phyloP scores from a whole-genome alignment of 768 basidiomycete species.

The Pulveroboletus sp. region DNA sequence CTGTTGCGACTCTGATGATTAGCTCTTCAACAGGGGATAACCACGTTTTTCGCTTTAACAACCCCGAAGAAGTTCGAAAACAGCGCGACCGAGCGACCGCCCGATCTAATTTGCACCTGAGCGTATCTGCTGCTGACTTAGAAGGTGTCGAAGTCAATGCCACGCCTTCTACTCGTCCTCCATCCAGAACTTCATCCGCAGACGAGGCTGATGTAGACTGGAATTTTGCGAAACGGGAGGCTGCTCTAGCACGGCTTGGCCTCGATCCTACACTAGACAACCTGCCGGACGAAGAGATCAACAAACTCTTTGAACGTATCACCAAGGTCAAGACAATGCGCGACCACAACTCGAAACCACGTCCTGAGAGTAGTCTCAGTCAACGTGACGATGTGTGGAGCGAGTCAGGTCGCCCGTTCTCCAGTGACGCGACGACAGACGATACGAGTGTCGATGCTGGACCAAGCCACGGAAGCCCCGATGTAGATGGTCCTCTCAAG shows the following conservation, averaged over 20 bases:
- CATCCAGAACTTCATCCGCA: slow-evolving; percentile 68
- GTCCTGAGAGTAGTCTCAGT: slow-evolving; percentile 87
- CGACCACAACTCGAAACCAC: slow-evolving; percentile 73
- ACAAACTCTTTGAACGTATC: slow-evolving; percentile 92
- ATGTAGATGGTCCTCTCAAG: slow-evolving; percentile 60
- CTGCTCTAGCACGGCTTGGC: slow-evolving; percentile 82
- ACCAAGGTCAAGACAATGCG: slow-evolving; percentile 88
- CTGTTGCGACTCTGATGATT: slow-evolving; percentile 3
- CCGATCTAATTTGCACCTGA: slow-evolving; percentile 66
- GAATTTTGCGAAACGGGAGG: slow-evolving; percentile 96
- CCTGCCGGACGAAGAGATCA: slow-evolving; percentile 91
- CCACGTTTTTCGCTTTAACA: slow-evolving; percentile 97
- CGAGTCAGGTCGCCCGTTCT: slow-evolving; percentile 76
- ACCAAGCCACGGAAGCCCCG: slow-evolving; percentile 59
- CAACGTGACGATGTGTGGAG: slow-evolving; percentile 89
- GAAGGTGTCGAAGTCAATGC: slow-evolving; percentile 43
- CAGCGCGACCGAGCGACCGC: slow-evolving; percentile 79
- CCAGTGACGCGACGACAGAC: slow-evolving; percentile 79
- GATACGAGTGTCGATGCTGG: slow-evolving; percentile 81
- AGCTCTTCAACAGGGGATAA: slow-evolving; percentile 66
- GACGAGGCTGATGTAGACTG: slow-evolving; percentile 84
- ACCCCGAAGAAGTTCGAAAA: slow-evolving; percentile 92
- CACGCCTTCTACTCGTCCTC: slow-evolving; percentile 64
- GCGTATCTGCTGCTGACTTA: slow-evolving; percentile 63
- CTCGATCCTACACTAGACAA: slow-evolving; percentile 88